Base-by-base conservation (phyloP, 2,329 filamentous ascomycete species). In the Daldinia sp. region DNA sequence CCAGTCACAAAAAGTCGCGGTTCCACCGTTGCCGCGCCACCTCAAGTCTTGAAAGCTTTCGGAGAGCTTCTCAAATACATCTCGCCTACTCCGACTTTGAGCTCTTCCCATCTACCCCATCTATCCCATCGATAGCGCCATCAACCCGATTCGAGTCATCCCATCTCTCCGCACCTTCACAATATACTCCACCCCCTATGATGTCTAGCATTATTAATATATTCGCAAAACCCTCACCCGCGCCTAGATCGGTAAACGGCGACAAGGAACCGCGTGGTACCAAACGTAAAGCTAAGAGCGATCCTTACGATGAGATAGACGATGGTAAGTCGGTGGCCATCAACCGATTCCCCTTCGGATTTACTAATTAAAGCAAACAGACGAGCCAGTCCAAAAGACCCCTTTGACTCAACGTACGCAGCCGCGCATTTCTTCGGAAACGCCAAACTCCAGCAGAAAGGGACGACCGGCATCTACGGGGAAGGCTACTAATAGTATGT, bases 271-370 rank as follows among this genome's bases (percentile, higher is more conserved):
- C 60, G 28, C 69, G 73, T 56, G 73, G 74, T 28, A 68, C 59
- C 5, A 78, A 78, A 72, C 71, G 76, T 69, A 77, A 77, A 62
- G 67, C 73, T 10, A 75, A 74, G 56, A 42, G 55, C 4, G 75
- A 77, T n/a, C 74, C 72, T 9, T 76, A 77, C 51, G 75, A 75
- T 13, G 70, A 72, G 1, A 66, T 76, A 50, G 74, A 72, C 7
- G 72, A 74, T 41, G 74, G 75, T 77, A 65, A 68, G 70, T 70
- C 39, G 12, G 28, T 23, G 13, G 18, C 42, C 13, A 44, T 58
- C 12, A 6, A 26, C 2, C 13, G 10, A 23, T 35, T 6, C 20
- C 20, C 20, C 20, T 23, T 23, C 20, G 2, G 20, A 23, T 1
- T 28, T 18, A 56, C 59, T 69, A 53, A 70, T 55, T 48, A 15